phyloP scores from a whole-genome alignment of 345 rosid genomes.

The Bruguiera gymnorhiza region DNA sequence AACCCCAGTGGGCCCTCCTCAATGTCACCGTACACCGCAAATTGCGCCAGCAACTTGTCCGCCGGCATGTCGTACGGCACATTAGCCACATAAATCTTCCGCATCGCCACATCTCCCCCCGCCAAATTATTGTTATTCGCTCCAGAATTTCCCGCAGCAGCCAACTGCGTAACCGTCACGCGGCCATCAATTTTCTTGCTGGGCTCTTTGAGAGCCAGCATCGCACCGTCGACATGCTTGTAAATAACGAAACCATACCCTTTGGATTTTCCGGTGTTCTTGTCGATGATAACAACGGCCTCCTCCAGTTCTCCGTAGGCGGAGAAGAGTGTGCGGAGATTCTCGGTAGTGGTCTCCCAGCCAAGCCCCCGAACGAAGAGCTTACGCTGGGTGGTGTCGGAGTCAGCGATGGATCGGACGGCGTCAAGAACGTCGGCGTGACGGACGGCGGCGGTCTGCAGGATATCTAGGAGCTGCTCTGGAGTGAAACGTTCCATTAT shows the following conservation, averaged over 20 bases:
- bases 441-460: slow-evolving; percentile 44
- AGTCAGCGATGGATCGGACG: slow-evolving; percentile 58
- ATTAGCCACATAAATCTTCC: slow-evolving; percentile 83
- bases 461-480: slow-evolving; percentile 66
- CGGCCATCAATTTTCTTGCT: slow-evolving; percentile 81
- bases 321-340: slow-evolving; percentile 54
- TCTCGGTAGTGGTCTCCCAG: slow-evolving; percentile 80
- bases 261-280: slow-evolving; percentile 67
- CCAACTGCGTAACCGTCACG: slow-evolving; percentile 76
- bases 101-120: slow-evolving; percentile 43
- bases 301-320: slow-evolving; percentile 75
- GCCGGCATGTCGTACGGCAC: slow-evolving; percentile 35
- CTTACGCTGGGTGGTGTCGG: slow-evolving; percentile 71
- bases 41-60: no score
- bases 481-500: not conserved
- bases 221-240: slow-evolving; percentile 64
- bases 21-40: no score
- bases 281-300: slow-evolving; percentile 54
- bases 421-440: slow-evolving; percentile 52
- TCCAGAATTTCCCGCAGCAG: slow-evolving; percentile 47
- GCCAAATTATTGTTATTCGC: slow-evolving; percentile 30
- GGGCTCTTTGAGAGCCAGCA: slow-evolving; percentile 69
- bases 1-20: slow-evolving; percentile 35
- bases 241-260: slow-evolving; percentile 81
- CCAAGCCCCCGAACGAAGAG: slow-evolving; percentile 83